These are phyloP conservation scores for Cyberlindnera mississippiensis DNA, from an alignment of 805 yeast species.

Conservation along the genomic window DNA sequence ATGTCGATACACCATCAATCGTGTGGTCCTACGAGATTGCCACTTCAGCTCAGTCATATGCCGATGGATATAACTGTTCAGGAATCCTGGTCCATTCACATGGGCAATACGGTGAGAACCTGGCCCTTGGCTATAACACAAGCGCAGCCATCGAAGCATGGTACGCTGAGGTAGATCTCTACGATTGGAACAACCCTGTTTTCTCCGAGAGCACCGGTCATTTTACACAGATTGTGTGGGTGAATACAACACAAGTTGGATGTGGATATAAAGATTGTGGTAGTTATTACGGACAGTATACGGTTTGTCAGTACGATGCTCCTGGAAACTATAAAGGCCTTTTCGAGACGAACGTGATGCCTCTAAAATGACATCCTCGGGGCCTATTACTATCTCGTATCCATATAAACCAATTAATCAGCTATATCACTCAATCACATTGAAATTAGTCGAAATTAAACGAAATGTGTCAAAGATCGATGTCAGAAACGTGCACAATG, in stretches of 20 bases:
- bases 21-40: constrained; percentile 54
- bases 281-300: constrained; percentile 45
- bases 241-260: constrained; percentile 54
- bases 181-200: constrained; percentile 47
- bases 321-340: constrained; percentile 60
- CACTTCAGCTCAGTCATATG: constrained; percentile 52
- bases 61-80: constrained; percentile 51
- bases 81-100: constrained; percentile 59
- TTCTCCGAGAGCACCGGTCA: constrained; percentile 58
- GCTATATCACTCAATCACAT: no score
- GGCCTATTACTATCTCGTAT: no score
- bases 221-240: constrained; percentile 81
- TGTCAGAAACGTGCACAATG: no score
- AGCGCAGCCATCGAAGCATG: constrained; percentile 67
- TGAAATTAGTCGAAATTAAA: no score
- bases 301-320: constrained; percentile 65
- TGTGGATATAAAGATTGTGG: constrained; percentile 66
- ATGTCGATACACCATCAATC: constrained; percentile 43
- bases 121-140: constrained; percentile 65
- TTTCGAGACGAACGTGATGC: constrained; percentile 34
- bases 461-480: no score
- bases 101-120: constrained; percentile 64
- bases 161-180: constrained; percentile 60
- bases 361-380: neutral
- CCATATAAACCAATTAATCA: no score